Evolutionary conservation across 306 rosid species (phyloP).

Genomic region (Acacia melanoxylon): DNA sequence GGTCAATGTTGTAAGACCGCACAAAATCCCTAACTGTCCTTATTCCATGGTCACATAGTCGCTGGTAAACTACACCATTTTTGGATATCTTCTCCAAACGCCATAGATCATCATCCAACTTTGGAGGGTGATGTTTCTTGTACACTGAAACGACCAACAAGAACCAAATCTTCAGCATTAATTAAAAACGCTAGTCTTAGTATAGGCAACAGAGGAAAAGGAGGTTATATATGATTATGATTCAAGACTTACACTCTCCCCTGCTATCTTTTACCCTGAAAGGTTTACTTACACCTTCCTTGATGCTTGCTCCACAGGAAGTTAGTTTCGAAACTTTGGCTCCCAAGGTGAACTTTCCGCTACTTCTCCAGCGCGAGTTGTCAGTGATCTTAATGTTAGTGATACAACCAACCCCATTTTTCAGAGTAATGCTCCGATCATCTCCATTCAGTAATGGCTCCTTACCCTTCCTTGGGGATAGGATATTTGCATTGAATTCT

Average conservation of each 20-base stretch:
- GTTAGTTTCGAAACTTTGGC: slow-evolving; percentile 30
- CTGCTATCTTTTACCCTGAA: slow-evolving; percentile 48
- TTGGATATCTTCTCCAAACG: slow-evolving; percentile 60
- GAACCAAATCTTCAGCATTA: background rate
- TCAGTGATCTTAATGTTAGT: slow-evolving; percentile 34
- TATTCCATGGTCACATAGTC: slow-evolving; percentile 34
- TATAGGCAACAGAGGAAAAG: background rate
- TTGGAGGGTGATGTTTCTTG: slow-evolving; percentile 63
- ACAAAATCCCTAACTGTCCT: slow-evolving; percentile 49
- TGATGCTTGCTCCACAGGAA: slow-evolving; percentile 30
- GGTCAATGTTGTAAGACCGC: slow-evolving; percentile 31
- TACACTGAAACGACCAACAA: slow-evolving; percentile 44
- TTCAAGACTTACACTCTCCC: slow-evolving; percentile 44
- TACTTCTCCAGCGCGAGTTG: slow-evolving; percentile 50
- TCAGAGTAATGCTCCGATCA: slow-evolving; percentile 19
- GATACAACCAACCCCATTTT: slow-evolving; percentile 30
- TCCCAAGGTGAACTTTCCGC: slow-evolving; percentile 45
- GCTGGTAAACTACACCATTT: slow-evolving; percentile 40
- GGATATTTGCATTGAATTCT: slow-evolving; percentile 34
- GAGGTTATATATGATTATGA: background rate
- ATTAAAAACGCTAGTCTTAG: background rate
- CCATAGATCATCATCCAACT: slow-evolving; percentile 54
- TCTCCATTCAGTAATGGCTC: slow-evolving; percentile 48
- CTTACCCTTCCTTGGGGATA: slow-evolving; percentile 39
- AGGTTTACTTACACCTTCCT: slow-evolving; percentile 46